Conservation (phyloP, 495 filamentous ascomycete genomes). For the Talaromyces thailandensis region DNA sequence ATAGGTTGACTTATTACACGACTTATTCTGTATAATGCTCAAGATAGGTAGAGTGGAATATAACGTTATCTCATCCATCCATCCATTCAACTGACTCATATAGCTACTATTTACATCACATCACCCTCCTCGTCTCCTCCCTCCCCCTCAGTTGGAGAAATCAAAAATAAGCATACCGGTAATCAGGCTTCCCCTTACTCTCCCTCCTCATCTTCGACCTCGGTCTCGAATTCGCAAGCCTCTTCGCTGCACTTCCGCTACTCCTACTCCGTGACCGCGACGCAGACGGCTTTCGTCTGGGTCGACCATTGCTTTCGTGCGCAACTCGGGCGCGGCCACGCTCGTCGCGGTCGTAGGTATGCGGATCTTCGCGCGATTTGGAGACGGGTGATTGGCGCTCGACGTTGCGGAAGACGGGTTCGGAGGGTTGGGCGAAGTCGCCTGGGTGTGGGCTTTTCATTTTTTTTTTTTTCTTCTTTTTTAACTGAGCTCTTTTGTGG, state of each 20-base stretch:
- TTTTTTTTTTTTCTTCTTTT: background rate
- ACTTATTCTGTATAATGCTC: too few species aligned
- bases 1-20: too few species aligned
- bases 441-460: conserved; percentile 4
- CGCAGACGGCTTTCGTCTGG: background rate
- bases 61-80: too few species aligned
- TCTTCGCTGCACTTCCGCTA: conserved; percentile 3
- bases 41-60: too few species aligned
- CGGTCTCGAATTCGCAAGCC: conserved; percentile 2
- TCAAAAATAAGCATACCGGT: conserved; percentile 5
- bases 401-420: conserved; percentile 4
- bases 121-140: too few species aligned
- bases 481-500: too few species aligned
- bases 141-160: too few species aligned
- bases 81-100: too few species aligned
- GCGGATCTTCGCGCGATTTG: background rate
- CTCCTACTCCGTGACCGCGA: background rate
- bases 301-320: background rate
- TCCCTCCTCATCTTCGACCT: conserved; percentile 7
- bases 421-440: conserved; percentile 3
- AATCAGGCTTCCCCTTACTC: conserved; percentile 6
- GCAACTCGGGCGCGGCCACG: background rate
- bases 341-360: conserved; percentile 1
- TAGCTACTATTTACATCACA: too few species aligned
- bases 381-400: conserved; percentile 1